These are phyloP conservation scores for Venturia aucupariae DNA, from an alignment of 2,329 filamentous ascomycete species.

Conservation along the genomic window DNA sequence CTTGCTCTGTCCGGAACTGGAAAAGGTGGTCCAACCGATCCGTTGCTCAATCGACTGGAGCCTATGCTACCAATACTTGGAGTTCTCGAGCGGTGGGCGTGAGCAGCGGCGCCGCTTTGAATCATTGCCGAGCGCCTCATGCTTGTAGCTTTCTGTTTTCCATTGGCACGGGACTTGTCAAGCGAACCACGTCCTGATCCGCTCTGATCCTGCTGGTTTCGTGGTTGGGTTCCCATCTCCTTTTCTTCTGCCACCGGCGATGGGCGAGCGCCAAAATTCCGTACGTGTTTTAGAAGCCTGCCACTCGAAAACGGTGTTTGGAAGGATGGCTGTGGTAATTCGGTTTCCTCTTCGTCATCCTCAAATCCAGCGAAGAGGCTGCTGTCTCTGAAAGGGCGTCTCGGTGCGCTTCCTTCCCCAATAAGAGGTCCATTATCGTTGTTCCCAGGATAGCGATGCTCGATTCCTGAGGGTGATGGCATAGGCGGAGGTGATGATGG, in stretches of 20 bases:
- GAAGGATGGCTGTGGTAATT: constrained; percentile 10
- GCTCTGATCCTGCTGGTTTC: neutral
- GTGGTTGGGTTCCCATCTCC: constrained; percentile 19
- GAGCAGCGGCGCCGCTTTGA: constrained; percentile 64
- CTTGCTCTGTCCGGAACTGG: constrained; percentile 85
- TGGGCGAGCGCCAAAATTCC: constrained; percentile 29
- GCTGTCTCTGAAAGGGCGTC: constrained; percentile 65
- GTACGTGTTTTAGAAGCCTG: constrained; percentile 40
- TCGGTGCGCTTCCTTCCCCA: constrained; percentile 49
- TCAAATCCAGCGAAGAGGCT: constrained; percentile 85
- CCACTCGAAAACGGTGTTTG: constrained; percentile 26
- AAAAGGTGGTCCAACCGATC: constrained; percentile 59
- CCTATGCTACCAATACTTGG: constrained; percentile 53
- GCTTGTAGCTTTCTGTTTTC: constrained; percentile 25
- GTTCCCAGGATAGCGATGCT: constrained; percentile 63
- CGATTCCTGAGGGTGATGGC: constrained; percentile 25
- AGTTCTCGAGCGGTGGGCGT: constrained; percentile 54
- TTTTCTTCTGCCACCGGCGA: constrained; percentile 36
- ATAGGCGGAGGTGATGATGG: constrained; percentile 26
- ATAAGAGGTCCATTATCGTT: constrained; percentile 68
- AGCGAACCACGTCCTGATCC: constrained; percentile 19
- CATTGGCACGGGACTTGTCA: constrained; percentile 20
- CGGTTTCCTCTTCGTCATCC: constrained; percentile 46
- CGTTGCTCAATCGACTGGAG: constrained; percentile 26
- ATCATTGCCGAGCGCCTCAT: constrained; percentile 76